Evolutionary conservation across 345 rosid species (phyloP).

Genomic region (Citrus unshiu): DNA sequence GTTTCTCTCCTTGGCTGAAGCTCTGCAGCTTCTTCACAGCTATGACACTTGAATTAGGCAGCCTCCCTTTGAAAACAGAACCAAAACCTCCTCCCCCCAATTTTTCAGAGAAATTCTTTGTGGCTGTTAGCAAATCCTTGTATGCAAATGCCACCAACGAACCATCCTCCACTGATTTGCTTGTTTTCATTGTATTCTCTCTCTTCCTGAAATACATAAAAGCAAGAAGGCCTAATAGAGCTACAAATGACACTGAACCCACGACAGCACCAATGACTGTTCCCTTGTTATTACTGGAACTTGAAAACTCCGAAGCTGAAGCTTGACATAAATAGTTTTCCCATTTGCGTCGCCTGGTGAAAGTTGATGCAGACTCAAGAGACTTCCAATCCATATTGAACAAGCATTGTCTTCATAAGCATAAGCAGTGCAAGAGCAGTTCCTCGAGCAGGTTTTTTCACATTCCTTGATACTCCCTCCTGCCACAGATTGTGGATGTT

Average conservation of each 20-base stretch:
- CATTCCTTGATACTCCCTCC: slow-evolving; percentile 33
- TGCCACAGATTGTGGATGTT: slow-evolving; percentile 3
- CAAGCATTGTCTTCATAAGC: slow-evolving; percentile 41
- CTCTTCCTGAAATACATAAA: slow-evolving; percentile 31
- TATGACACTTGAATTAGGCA: slow-evolving; percentile 58
- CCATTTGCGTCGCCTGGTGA: slow-evolving; percentile 32
- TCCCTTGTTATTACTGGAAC: slow-evolving; percentile 29
- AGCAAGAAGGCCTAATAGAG: slow-evolving; percentile 26
- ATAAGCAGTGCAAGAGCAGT: slow-evolving; percentile 73
- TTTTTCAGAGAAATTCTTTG: slow-evolving; percentile 72
- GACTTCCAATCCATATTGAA: slow-evolving; percentile 47
- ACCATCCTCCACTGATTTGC: slow-evolving; percentile 57
- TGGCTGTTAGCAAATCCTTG: slow-evolving; percentile 59
- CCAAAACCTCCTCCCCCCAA: slow-evolving; percentile 93
- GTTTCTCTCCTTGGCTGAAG: slow-evolving; percentile 84
- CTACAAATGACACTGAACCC: slow-evolving; percentile 28
- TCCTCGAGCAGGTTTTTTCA: slow-evolving; percentile 36
- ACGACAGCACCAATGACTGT: slow-evolving; percentile 35
- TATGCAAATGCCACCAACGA: slow-evolving; percentile 62
- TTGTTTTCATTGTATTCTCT: slow-evolving; percentile 17
- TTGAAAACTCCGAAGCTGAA: slow-evolving; percentile 62
- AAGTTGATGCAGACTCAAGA: slow-evolving; percentile 40
- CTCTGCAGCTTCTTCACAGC: slow-evolving; percentile 86
- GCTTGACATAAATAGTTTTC: slow-evolving; percentile 38
- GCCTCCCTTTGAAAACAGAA: slow-evolving; percentile 72